phyloP scores from a whole-genome alignment of 495 filamentous ascomycete genomes.

The Neurospora sp. region DNA sequence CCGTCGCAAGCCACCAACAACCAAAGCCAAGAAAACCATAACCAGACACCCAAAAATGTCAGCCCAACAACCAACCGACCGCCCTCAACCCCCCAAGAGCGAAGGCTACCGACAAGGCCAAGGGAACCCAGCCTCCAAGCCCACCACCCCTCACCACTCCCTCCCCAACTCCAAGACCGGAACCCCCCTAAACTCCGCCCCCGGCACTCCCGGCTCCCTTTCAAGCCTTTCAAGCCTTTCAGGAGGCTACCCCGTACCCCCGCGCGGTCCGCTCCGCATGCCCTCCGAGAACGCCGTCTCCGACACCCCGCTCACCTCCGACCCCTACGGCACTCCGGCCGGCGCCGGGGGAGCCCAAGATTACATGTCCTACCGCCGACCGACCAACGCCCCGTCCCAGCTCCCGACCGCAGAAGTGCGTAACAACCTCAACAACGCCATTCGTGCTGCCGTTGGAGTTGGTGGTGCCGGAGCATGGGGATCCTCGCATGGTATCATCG shows the following conservation, averaged over 20 bases:
- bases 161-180: slow-evolving; percentile 22
- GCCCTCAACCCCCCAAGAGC: slow-evolving; percentile 42
- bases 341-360: slow-evolving; percentile 7
- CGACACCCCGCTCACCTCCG: slow-evolving; percentile 11
- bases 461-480: slow-evolving; percentile 16
- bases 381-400: background rate
- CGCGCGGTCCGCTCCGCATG: background rate
- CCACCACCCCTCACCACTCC: slow-evolving; percentile 37
- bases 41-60: slow-evolving; percentile 2
- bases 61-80: slow-evolving; percentile 24
- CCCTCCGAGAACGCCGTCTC: slow-evolving; percentile 36
- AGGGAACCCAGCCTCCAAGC: background rate
- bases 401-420: background rate
- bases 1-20: background rate
- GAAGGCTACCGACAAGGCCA: slow-evolving; percentile 28
- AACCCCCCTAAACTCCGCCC: background rate
- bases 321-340: background rate
- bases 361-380: slow-evolving; percentile 17
- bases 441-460: background rate
- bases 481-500: slow-evolving; percentile 27
- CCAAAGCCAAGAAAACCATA: background rate
- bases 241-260: background rate
- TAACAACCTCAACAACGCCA: slow-evolving; percentile 7
- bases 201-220: background rate
- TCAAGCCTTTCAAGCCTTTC: background rate